phyloP scores from a whole-genome alignment of 495 filamentous ascomycete species.

The Tuber melanosporum region DNA sequence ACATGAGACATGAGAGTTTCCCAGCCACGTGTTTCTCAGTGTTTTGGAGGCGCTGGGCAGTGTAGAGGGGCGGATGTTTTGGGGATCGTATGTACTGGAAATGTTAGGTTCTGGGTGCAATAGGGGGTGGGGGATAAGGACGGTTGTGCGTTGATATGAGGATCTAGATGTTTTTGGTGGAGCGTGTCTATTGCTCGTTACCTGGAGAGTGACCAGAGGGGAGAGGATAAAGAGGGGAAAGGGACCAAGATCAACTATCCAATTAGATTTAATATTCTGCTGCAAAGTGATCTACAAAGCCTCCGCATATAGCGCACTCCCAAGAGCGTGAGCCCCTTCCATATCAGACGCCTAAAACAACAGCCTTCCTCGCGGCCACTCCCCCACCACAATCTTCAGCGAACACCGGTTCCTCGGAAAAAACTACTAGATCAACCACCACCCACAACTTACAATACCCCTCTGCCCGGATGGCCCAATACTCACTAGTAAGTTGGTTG shows the following conservation, averaged over 20 bases:
- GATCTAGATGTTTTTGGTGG: slow-evolving; percentile 56
- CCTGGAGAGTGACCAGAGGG: background rate
- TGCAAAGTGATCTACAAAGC: slow-evolving; percentile 47
- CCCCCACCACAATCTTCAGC: slow-evolving; percentile 48
- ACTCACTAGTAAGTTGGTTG: slow-evolving; percentile 56
- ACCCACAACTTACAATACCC: background rate
- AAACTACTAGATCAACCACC: slow-evolving; percentile 44
- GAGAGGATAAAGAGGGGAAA: background rate
- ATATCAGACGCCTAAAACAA: slow-evolving; percentile 48
- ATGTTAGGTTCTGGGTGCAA: background rate
- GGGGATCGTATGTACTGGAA: slow-evolving; percentile 60
- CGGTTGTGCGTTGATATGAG: slow-evolving; percentile 52
- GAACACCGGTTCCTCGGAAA: slow-evolving; percentile 66
- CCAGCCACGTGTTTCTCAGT: slow-evolving; percentile 50
- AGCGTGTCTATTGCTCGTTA: slow-evolving; percentile 43
- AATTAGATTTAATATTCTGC: slow-evolving; percentile 51
- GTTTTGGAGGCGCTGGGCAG: slow-evolving; percentile 51
- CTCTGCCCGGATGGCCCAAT: background rate
- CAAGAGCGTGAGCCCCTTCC: slow-evolving; percentile 55
- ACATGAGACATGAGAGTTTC: slow-evolving; percentile 31
- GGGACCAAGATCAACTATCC: slow-evolving; percentile 48
- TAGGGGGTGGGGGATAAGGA: no score
- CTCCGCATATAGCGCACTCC: slow-evolving; percentile 66
- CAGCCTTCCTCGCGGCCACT: slow-evolving; percentile 42
- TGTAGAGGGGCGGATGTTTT: slow-evolving; percentile 45